A percentile compares a stretch with the other conserved stretches of the same genome.
These are phyloP conservation scores for rapeseed (Brassica napus) DNA, from an alignment of 345 rosid species.

Conservation along the genomic window DNA sequence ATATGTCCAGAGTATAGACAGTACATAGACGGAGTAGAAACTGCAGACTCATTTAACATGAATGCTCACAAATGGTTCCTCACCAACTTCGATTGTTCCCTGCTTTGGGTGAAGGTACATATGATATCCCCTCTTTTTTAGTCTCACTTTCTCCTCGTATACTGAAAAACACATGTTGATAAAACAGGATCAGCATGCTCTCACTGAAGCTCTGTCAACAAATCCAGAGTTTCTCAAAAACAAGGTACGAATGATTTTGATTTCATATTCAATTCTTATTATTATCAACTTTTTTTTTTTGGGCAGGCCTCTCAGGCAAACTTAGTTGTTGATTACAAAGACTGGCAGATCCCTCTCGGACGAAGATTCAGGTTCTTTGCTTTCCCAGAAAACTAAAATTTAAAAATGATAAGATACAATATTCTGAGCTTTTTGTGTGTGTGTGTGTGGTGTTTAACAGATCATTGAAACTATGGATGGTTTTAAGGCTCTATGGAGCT, in stretches of 20 bases:
- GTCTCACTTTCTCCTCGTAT: not conserved
- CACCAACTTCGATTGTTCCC: conserved; percentile 86
- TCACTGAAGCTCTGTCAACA: conserved; percentile 85
- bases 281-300: not conserved
- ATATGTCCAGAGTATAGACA: not conserved
- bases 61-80: conserved; percentile 95
- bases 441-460: not conserved
- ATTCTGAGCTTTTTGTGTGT: no score
- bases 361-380: conserved; percentile 77
- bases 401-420: no score
- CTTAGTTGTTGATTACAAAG: conserved; percentile 44
- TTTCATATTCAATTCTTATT: conserved; percentile 1
- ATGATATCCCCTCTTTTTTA: not conserved
- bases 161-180: not conserved
- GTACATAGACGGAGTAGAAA: not conserved
- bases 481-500: not conserved
- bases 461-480: not conserved
- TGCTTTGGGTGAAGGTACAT: conserved; percentile 86
- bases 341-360: conserved; percentile 93
- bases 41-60: not conserved
- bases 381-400: no score
- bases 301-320: conserved; percentile 78
- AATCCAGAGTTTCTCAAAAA: conserved; percentile 85
- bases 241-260: conserved; percentile 52
- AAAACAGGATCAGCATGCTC: conserved; percentile 68